A percentile compares a stretch with the other conserved stretches of the same genome.
These are phyloP conservation scores for Dryas alaskensis DNA, from an alignment of 306 rosid species.

Conservation along the genomic window DNA sequence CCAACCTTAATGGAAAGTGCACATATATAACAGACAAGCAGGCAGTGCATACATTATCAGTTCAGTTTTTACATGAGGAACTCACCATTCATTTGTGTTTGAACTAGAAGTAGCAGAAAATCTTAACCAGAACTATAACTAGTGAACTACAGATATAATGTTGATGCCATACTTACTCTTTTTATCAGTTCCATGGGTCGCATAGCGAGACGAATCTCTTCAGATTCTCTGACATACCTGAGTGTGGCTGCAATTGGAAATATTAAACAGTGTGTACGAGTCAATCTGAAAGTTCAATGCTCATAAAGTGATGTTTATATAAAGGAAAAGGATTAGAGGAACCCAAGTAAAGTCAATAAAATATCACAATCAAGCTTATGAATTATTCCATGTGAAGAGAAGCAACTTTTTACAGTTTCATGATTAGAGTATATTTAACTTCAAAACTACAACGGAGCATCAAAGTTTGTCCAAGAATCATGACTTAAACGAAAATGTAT, in stretches of 20 bases:
- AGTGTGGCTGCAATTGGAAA: conserved; percentile 62
- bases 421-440: neutral
- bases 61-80: neutral
- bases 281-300: conserved; percentile 8
- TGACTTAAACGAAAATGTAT: neutral
- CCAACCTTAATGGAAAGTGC: conserved; percentile 6
- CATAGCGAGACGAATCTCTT: conserved; percentile 87
- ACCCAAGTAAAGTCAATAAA: neutral
- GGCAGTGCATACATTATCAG: neutral
- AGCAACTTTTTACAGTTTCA: neutral
- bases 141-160: neutral
- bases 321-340: conserved; percentile 2
- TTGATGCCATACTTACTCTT: conserved; percentile 61
- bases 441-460: neutral
- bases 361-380: conserved; percentile 12
- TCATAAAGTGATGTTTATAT: neutral
- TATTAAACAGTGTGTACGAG: neutral
- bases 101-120: neutral
- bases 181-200: conserved; percentile 83
- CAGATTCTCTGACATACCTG: conserved; percentile 65
- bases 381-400: conserved; percentile 7
- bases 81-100: neutral
- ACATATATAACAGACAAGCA: neutral
- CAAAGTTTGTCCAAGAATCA: neutral
- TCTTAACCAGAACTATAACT: neutral